Base-by-base conservation (phyloP, 2,329 filamentous ascomycete genomes). In the Paracamarosporium sp. region DNA sequence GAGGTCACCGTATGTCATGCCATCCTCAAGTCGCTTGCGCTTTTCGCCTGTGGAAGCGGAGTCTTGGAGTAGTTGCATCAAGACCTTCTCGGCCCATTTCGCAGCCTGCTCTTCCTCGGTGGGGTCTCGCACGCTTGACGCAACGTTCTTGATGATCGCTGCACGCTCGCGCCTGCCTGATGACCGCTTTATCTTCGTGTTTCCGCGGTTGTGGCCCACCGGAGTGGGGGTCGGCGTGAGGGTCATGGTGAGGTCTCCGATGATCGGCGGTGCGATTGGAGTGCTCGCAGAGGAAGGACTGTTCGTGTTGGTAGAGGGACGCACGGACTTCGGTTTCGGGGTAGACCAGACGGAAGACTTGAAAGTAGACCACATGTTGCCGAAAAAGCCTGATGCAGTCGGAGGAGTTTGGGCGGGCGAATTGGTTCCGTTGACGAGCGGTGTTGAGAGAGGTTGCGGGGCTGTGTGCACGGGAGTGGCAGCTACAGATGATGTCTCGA, bases 221-320 rank as follows among this genome's bases (percentile, higher is more conserved):
- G 69, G 67, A 15, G 70, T 71, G 8, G 70, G 70, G 24, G 68
- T 65, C 9, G 66, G 56, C 0, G 68, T 67, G 8, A 72, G 65
- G 2, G 51, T 48, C 56, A 68, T 66, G 0, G 69, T 71, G 8
- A 71, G 9, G 5, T 46, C 51, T 20, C 51, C 43, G 22, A 53
- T 33, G 51, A 53, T 31, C 5, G 51, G 51, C 9, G 22, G 13
- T 15, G 51, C 52, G 35, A 30, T 48, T 1, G 51, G 44, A 22
- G 40, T 33, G 41, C 40, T 38, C 11, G 38, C 12, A 20, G 30
- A 22, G 38, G 28, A 31, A 17, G 28, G 17, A 33, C 46, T 41
- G 11, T 50, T 56, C 38, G 33, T 22, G 5, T 27, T 27, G 33
- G 31, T 40, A 17, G 36, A 45, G 6, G 20, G 38, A n/a, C 28